A percentile compares a stretch with the other conserved stretches of the same genome.
These are phyloP conservation scores for Lactarius tabidus DNA, from an alignment of 768 basidiomycete genomes.

Conservation along the genomic window DNA sequence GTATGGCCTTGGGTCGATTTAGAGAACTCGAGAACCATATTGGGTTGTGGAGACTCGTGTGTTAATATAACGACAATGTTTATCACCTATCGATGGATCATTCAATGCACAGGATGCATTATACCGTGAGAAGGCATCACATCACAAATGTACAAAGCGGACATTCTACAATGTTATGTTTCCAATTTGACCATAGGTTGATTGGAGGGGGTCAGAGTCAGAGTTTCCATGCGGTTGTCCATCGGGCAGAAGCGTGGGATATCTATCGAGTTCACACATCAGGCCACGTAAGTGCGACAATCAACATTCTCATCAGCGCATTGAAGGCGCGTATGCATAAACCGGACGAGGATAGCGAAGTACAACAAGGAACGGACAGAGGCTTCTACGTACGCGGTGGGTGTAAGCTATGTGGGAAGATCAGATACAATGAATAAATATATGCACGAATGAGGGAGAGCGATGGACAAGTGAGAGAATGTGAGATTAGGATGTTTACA, in stretches of 20 bases:
- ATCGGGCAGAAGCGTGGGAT: no score
- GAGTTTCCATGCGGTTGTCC: background rate
- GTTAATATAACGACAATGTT: no score
- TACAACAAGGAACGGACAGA: constrained; percentile 1
- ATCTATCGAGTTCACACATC: background rate
- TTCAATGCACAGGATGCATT: no score
- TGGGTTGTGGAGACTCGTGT: no score
- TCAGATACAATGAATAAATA: constrained; percentile 11
- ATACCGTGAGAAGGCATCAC: no score
- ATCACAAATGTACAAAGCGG: no score
- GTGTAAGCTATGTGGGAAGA: constrained; percentile 4
- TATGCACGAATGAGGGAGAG: constrained; percentile 15
- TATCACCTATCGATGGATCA: no score
- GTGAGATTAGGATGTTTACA: background rate
- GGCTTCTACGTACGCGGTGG: background rate
- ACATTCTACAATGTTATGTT: no score
- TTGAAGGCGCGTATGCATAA: background rate
- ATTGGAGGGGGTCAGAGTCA: no score
- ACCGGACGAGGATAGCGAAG: background rate
- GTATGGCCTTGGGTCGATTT: no score
- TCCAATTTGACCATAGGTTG: no score
- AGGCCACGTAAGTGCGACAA: background rate
- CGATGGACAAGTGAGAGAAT: background rate
- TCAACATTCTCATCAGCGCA: background rate
- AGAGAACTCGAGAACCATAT: no score